Conservation (phyloP, 768 basidiomycete species). For the Lactarius psammicola region DNA sequence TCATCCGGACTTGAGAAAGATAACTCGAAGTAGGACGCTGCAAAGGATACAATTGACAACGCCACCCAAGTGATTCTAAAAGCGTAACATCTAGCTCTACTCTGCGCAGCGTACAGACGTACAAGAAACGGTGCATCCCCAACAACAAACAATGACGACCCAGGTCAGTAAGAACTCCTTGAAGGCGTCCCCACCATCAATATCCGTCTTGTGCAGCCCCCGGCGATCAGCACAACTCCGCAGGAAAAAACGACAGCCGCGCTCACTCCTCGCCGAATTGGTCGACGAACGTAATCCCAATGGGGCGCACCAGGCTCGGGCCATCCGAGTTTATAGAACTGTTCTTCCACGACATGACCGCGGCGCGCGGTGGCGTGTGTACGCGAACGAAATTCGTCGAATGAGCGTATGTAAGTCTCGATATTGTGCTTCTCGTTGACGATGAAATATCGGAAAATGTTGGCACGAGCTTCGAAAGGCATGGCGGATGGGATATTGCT, state of each 20-base stretch:
- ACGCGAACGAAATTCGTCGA: conserved; percentile 24
- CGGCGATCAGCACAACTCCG: background rate
- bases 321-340: conserved; percentile 81
- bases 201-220: conserved; percentile 62
- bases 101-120: background rate
- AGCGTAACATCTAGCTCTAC: background rate
- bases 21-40: background rate
- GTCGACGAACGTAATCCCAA: conserved; percentile 92
- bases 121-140: background rate
- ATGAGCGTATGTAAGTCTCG: conserved; percentile 23
- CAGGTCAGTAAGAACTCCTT: conserved; percentile 96
- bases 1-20: no score
- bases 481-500: conserved; percentile 97
- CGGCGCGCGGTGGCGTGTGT: conserved; percentile 60
- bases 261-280: conserved; percentile 85
- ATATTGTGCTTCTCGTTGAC: conserved; percentile 49
- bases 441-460: conserved; percentile 85
- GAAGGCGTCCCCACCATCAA: conserved; percentile 96
- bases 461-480: conserved; percentile 88
- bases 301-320: conserved; percentile 75
- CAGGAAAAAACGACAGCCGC: background rate
- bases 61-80: background rate
- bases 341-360: conserved; percentile 81
- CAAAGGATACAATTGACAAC: background rate
- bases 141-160: no score